phyloP scores from a whole-genome alignment of 371 early-diverging fungal species.

The Fennellomyces sp. region DNA sequence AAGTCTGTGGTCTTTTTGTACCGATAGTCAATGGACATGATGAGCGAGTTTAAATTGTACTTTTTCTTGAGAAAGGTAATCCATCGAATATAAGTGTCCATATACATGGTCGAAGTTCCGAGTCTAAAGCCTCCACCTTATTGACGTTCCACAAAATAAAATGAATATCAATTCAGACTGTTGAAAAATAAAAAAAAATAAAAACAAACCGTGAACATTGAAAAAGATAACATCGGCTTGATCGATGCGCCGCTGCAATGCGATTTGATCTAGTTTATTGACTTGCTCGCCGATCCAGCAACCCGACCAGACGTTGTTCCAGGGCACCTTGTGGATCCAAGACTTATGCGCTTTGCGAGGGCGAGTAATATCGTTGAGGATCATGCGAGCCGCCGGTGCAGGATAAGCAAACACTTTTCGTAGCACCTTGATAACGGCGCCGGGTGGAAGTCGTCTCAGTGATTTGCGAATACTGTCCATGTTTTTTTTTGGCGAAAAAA shows the following conservation, averaged over 20 bases:
- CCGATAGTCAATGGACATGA: slow-evolving; percentile 49
- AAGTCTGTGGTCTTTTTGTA: no score
- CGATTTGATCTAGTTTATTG: slow-evolving; percentile 17
- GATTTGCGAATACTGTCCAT: slow-evolving; percentile 42
- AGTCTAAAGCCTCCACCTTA: slow-evolving; percentile 46
- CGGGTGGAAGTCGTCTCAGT: slow-evolving; percentile 39
- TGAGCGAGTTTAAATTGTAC: slow-evolving; percentile 35
- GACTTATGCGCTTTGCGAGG: slow-evolving; percentile 40
- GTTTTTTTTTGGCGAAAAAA: slow-evolving; percentile 5
- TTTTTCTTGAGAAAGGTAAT: slow-evolving; percentile 34
- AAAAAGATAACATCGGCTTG: slow-evolving; percentile 42
- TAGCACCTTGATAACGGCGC: slow-evolving; percentile 36
- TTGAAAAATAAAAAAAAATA: slow-evolving; percentile 1
- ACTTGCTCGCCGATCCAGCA: slow-evolving; percentile 51
- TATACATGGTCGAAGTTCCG: slow-evolving; percentile 33
- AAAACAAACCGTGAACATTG: slow-evolving; percentile 38
- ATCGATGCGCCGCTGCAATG: slow-evolving; percentile 25
- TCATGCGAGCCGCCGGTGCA: slow-evolving; percentile 39
- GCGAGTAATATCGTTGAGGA: slow-evolving; percentile 40
- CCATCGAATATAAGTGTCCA: slow-evolving; percentile 48
- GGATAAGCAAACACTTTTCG: slow-evolving; percentile 42
- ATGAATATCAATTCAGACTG: slow-evolving; percentile 7
- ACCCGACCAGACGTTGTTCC: slow-evolving; percentile 41
- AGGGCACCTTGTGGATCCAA: slow-evolving; percentile 44
- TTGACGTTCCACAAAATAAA: slow-evolving; percentile 1